Evolutionary conservation across 2,329 filamentous ascomycete genomes (phyloP), one percentile per base, ranked within the genome.

Genomic region (Aspergillus sp.): DNA sequence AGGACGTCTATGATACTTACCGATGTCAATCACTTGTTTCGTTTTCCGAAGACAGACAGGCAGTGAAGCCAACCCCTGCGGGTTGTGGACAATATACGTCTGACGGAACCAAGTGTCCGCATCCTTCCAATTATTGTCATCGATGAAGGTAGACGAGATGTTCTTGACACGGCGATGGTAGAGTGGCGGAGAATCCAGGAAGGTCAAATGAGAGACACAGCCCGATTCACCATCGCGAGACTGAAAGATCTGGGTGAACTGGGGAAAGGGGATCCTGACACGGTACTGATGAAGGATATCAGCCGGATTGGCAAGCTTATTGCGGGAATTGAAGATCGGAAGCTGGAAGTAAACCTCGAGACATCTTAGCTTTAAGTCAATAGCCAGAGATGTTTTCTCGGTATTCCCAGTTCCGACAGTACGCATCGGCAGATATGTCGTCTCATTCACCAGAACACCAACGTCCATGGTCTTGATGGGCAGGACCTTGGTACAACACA

Each of bases 41-140:
- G 46, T 47, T 35, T 71, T 75, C 24, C 62, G 63, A 4, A 78
- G 52, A 24, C 64, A 60, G 8, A 71, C 51, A 0, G 66, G 57
- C 11, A 57, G 51, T 10, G 38, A 42, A 6, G 45, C 48, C 5
- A 66, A 51, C 10, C 40, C 42, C 6, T 51, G 42, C 6, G 61
- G 60, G 22, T 64, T 49, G 34, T 66, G 62, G n/a, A 72, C 64
- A 15, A 83, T 70, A 40, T 76, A 69, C 1, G 78, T 81, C 44
- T 80, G 75, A 13, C 80, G 69, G 35, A 67, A 74, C 77, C 76
- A 82, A 0, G 65, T 59, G 41, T 74, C 66, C 38, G 63, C 62
- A 14, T 74, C 70, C 28, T 54, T 65, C 78, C 77, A 82, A n/a
- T 32, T 49, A 10, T 52, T 43, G 30, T 57, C 48, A 8, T 57